Conservation (phyloP, 305 asterid species). For the Solanum aculeatissimum region DNA sequence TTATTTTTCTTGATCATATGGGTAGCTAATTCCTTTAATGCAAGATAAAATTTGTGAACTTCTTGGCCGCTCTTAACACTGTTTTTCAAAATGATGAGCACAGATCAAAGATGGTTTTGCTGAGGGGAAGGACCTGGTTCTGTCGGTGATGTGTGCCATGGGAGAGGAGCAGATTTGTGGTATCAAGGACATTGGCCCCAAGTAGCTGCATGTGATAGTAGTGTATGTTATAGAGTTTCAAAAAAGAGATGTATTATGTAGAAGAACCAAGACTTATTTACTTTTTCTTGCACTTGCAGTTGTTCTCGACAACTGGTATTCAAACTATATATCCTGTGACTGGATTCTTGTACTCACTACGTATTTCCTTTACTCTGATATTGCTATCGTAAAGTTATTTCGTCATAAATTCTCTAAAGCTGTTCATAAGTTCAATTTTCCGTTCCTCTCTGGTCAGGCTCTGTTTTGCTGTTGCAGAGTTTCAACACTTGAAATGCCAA, state of each 20-base stretch:
- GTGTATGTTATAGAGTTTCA: not conserved
- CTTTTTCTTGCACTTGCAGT: not conserved
- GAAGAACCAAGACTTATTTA: not conserved
- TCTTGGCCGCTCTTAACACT: not conserved
- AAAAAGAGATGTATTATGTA: not conserved
- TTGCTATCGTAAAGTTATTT: not conserved
- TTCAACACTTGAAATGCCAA: not conserved
- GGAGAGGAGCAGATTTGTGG: conserved; percentile 20
- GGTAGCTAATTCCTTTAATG: not conserved
- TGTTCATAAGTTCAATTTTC: no score
- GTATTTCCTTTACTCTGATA: not conserved
- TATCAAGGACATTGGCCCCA: conserved; percentile 10
- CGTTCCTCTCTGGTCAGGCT: no score
- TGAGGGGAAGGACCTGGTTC: conserved; percentile 12
- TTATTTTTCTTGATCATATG: not conserved
- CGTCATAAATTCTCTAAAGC: not conserved
- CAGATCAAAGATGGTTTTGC: conserved; percentile 17
- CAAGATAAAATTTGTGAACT: not conserved
- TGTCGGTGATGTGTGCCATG: conserved; percentile 13
- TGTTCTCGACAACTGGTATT: not conserved
- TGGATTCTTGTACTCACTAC: not conserved
- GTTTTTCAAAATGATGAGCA: not conserved
- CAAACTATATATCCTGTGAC: not conserved
- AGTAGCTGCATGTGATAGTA: not conserved
- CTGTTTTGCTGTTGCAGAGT: not conserved